Percentiles rank a stretch among this genome's conserved stretches.
These are phyloP conservation scores for Malus orientalis DNA, from an alignment of 306 rosid genomes.

Conservation along the genomic window DNA sequence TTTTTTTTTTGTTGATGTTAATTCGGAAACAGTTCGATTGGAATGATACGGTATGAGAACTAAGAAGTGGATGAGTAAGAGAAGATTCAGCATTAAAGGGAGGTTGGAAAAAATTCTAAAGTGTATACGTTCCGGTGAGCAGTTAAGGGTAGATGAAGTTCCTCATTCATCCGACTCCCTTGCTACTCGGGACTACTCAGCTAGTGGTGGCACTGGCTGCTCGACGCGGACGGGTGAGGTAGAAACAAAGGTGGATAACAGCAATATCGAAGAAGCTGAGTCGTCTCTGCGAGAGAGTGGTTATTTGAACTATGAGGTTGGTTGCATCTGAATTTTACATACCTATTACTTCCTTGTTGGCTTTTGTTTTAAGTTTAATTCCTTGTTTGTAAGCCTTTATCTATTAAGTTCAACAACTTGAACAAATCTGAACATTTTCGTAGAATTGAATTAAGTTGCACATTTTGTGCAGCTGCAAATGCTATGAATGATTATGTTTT, in stretches of 20 bases:
- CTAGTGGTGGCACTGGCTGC: slow-evolving; percentile 67
- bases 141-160: slow-evolving; percentile 44
- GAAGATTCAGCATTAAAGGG: slow-evolving; percentile 24
- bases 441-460: not conserved
- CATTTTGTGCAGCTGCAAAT: not conserved
- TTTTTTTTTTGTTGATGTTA: slow-evolving; percentile 15
- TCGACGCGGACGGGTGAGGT: slow-evolving; percentile 70
- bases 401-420: not conserved
- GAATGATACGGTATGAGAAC: slow-evolving; percentile 53
- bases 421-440: not conserved
- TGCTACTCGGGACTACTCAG: slow-evolving; percentile 90
- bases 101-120: slow-evolving; percentile 57
- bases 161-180: slow-evolving; percentile 73
- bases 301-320: slow-evolving; percentile 84
- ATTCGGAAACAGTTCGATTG: slow-evolving; percentile 31
- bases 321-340: slow-evolving; percentile 7
- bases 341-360: slow-evolving; percentile 1
- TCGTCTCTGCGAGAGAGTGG: slow-evolving; percentile 91
- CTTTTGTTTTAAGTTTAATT: not conserved
- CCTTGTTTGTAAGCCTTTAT: not conserved
- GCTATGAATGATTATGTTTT: not conserved
- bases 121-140: slow-evolving; percentile 70
- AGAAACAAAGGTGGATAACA: slow-evolving; percentile 59
- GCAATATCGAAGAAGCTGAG: slow-evolving; percentile 92
- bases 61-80: slow-evolving; percentile 39